phyloP scores from a whole-genome alignment of 345 rosid genomes.

The Citrus unshiu region DNA sequence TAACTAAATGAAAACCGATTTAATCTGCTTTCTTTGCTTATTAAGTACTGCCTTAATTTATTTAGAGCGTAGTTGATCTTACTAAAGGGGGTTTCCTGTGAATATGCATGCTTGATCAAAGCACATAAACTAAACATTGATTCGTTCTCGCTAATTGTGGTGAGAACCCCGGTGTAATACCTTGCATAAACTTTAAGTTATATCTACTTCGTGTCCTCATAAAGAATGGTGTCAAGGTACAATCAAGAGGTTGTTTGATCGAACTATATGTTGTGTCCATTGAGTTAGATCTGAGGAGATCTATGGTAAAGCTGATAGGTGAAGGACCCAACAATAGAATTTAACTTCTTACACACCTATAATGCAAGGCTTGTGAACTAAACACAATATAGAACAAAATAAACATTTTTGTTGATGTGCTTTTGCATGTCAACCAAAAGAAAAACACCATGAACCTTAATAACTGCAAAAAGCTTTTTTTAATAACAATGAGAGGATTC shows the following conservation, averaged over 20 bases:
- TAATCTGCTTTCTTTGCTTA: not conserved
- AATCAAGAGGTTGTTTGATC: not conserved
- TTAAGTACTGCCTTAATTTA: not conserved
- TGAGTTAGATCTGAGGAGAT: not conserved
- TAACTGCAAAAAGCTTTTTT: not conserved
- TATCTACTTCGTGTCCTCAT: too few relatives aligned
- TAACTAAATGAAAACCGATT: not conserved
- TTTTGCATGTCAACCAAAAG: not conserved
- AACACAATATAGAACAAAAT: not conserved
- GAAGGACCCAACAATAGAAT: not conserved
- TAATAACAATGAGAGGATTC: not conserved
- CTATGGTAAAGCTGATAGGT: not conserved
- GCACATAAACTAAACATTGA: too few relatives aligned
- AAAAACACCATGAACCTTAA: not conserved
- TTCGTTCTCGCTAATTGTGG: not conserved
- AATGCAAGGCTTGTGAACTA: not conserved
- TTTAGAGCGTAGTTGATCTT: not conserved
- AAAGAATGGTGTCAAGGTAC: not conserved
- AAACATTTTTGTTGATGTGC: not conserved
- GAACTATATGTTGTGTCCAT: not conserved
- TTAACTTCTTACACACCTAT: not conserved
- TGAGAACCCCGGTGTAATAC: not conserved
- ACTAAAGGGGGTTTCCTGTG: not conserved
- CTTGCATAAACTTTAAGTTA: not conserved
- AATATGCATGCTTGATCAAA: not conserved